Conservation (phyloP, 2,329 filamentous ascomycete species). For the Sarocladium brachiariae region DNA sequence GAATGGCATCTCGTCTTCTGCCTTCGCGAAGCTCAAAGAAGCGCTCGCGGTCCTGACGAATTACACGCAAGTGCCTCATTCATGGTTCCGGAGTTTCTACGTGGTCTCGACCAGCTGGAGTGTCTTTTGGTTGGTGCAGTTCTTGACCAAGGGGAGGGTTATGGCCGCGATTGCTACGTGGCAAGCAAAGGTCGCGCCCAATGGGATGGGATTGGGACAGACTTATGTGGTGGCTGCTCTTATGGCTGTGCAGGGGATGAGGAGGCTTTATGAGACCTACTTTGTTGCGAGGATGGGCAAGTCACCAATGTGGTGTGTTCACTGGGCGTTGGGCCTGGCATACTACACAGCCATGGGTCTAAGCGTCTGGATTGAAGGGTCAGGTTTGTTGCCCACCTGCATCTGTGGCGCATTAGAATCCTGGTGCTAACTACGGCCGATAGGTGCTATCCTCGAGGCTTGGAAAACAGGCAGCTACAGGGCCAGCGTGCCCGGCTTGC, state of each 20-base stretch:
- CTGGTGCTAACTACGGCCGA: slow-evolving; percentile 1
- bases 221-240: slow-evolving; percentile 62
- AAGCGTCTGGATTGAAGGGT: slow-evolving; percentile 78
- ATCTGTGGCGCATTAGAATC: neutral
- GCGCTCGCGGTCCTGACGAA: slow-evolving; percentile 24
- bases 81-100: slow-evolving; percentile 89
- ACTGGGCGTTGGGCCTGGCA: slow-evolving; percentile 70
- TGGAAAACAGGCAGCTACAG: slow-evolving; percentile 19
- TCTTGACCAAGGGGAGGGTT: slow-evolving; percentile 44
- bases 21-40: slow-evolving; percentile 12
- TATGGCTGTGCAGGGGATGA: slow-evolving; percentile 66
- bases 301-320: slow-evolving; percentile 77
- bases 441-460: slow-evolving; percentile 27
- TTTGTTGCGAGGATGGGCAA: slow-evolving; percentile 52
- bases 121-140: slow-evolving; percentile 66
- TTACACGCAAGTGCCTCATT: slow-evolving; percentile 64
- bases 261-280: slow-evolving; percentile 71
- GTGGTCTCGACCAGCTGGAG: slow-evolving; percentile 62
- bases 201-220: slow-evolving; percentile 51
- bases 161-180: slow-evolving; percentile 41
- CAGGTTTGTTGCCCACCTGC: slow-evolving; percentile 42
- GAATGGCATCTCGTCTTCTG: slow-evolving; percentile 4
- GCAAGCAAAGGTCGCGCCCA: slow-evolving; percentile 20
- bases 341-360: slow-evolving; percentile 73
- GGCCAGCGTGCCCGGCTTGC: neutral